Percentiles rank a stretch among this genome's conserved stretches.
Conservation (phyloP, 768 basidiomycete species). For the Leccinellum albellum region DNA sequence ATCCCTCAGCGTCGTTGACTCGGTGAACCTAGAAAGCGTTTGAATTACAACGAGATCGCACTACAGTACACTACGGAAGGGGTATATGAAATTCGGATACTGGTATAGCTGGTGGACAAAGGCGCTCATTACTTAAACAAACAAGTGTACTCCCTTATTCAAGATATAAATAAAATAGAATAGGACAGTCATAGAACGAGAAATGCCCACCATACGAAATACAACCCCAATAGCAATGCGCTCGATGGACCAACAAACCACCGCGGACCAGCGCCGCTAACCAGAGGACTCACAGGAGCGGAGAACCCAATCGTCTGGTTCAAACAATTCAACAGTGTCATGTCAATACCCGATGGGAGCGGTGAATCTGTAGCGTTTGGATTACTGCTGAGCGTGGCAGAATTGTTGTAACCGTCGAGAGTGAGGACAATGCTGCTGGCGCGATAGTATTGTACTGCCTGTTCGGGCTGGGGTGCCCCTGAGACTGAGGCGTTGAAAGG, state of each 20-base stretch:
- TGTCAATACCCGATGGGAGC: slow-evolving; percentile 51
- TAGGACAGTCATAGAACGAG: neutral
- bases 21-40: neutral
- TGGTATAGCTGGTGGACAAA: neutral
- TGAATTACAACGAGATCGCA: neutral
- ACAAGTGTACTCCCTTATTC: neutral
- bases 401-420: slow-evolving; percentile 66
- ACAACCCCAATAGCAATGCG: slow-evolving; percentile 12
- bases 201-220: slow-evolving; percentile 17
- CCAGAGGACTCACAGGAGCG: slow-evolving; percentile 57
- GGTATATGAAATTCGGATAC: neutral
- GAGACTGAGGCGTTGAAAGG: slow-evolving; percentile 31
- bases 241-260: slow-evolving; percentile 6
- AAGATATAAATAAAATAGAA: neutral
- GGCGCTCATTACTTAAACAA: neutral
- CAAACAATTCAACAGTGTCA: slow-evolving; percentile 48
- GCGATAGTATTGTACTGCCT: slow-evolving; percentile 66
- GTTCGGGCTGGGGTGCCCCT: slow-evolving; percentile 40
- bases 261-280: slow-evolving; percentile 34
- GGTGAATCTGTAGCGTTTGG: slow-evolving; percentile 42
- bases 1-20: neutral
- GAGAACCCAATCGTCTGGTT: slow-evolving; percentile 59
- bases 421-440: slow-evolving; percentile 60
- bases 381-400: slow-evolving; percentile 41
- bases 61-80: neutral